Evolutionary conservation across 2,329 filamentous ascomycete genomes (phyloP).

Genomic region (Nothophoma quercina): DNA sequence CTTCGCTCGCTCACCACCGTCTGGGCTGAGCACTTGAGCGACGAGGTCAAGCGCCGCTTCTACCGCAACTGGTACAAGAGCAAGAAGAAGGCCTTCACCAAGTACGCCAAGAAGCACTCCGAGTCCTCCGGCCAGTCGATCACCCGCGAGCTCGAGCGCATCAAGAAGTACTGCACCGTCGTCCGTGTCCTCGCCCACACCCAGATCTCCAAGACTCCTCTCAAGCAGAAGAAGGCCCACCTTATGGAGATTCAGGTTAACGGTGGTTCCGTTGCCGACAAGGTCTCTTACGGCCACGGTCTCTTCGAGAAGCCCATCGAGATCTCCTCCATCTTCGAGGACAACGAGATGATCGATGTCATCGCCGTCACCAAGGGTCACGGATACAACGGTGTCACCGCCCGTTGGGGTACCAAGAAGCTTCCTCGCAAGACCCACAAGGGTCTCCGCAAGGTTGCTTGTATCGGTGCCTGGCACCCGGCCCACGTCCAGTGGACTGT

Average conservation of each 20-base stretch:
- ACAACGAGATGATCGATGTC: constrained; percentile 99
- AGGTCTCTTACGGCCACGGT: constrained; percentile 93
- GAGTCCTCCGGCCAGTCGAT: constrained; percentile 89
- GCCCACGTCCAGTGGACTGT: constrained; percentile 99
- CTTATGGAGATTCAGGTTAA: constrained; percentile 99
- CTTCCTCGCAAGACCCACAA: constrained; percentile 99
- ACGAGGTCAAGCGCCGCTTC: constrained; percentile 99
- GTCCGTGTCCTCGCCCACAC: constrained; percentile 99
- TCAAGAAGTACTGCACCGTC: constrained; percentile 99
- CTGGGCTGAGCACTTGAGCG: constrained; percentile 98
- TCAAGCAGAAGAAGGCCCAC: constrained; percentile 99
- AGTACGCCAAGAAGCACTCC: constrained; percentile 99
- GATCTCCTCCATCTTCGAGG: constrained; percentile 94
- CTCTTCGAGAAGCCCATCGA: constrained; percentile 99
- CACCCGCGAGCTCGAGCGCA: constrained; percentile 97
- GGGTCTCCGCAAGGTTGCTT: constrained; percentile 99
- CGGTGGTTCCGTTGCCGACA: constrained; percentile 93
- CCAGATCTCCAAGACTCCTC: constrained; percentile 97
- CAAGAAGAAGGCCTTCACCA: constrained; percentile 99
- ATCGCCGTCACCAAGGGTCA: constrained; percentile 99
- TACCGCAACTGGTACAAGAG: constrained; percentile 99
- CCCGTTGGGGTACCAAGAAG: constrained; percentile 99
- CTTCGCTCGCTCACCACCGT: constrained; percentile 99
- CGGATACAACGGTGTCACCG: constrained; percentile 96
- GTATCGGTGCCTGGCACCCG: constrained; percentile 99